These are phyloP conservation scores for Clarireedia homoeocarpa DNA, from an alignment of 2,329 filamentous ascomycete species.

Conservation along the genomic window DNA sequence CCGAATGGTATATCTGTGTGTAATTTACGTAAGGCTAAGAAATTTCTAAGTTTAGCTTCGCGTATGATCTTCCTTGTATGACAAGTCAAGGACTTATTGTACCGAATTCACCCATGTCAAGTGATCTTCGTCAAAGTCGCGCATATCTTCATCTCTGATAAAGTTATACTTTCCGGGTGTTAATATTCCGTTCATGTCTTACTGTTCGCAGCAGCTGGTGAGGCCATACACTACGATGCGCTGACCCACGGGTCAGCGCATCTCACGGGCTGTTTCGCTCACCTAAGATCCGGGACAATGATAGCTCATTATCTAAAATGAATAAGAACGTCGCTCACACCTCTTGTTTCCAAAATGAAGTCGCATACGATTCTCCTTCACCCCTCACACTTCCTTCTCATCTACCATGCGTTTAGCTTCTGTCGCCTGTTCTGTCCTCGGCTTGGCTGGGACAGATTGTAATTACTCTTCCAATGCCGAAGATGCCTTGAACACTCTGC, in stretches of 20 bases:
- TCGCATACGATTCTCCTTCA: neutral
- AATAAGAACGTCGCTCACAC: neutral
- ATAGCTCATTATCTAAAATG: neutral
- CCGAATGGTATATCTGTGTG: neutral
- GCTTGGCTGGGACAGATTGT: neutral
- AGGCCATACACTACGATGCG: neutral
- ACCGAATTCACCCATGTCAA: neutral
- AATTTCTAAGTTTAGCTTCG: neutral
- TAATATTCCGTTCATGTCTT: neutral
- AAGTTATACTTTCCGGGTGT: neutral
- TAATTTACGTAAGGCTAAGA: neutral
- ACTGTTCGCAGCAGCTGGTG: neutral
- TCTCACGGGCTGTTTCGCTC: neutral
- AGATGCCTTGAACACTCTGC: conserved; percentile 38
- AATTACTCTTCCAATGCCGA: conserved; percentile 16
- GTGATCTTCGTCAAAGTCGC: neutral
- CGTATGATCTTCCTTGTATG: neutral
- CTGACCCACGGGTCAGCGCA: neutral
- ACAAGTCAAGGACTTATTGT: neutral
- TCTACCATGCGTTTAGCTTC: neutral
- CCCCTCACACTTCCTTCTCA: neutral
- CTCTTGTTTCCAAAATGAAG: neutral
- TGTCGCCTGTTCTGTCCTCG: neutral
- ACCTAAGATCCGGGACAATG: neutral
- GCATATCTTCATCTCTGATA: neutral